Conservation (phyloP, 1,139 yeast species). For the Zygotorulaspora mrakii region DNA sequence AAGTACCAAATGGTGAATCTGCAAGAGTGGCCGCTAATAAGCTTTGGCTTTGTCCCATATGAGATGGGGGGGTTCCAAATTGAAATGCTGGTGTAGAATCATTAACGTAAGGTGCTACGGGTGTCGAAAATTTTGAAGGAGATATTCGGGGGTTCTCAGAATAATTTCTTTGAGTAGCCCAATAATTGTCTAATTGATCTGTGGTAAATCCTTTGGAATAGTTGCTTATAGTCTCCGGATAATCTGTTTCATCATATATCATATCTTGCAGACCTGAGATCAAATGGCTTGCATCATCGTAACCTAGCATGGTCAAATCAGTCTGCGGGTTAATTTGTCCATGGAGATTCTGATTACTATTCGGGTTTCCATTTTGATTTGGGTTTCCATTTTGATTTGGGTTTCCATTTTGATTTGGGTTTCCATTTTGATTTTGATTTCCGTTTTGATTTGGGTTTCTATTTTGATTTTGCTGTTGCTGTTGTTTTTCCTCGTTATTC, state of each 20-base stretch:
- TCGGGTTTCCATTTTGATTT: no score
- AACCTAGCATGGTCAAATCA: no score
- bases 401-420: no score
- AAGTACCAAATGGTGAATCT: conserved; percentile 18
- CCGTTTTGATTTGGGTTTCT: conserved; percentile 3
- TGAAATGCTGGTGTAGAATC: conserved; percentile 3
- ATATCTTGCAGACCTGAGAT: conserved; percentile 35
- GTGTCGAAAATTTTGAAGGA: conserved; percentile 11
- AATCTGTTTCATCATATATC: conserved; percentile 34
- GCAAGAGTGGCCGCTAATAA: conserved; percentile 20
- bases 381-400: no score
- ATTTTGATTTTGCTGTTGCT: conserved; percentile 4
- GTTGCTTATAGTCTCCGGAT: conserved; percentile 31
- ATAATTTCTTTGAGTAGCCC: conserved; percentile 23
- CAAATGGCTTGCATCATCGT: conserved; percentile 33
- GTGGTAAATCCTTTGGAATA: conserved; percentile 34
- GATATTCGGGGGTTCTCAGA: conserved; percentile 4
- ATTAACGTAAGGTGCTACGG: conserved; percentile 6
- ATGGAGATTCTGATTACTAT: no score
- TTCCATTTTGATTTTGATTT: conserved; percentile 1
- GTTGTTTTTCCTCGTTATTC: conserved; percentile 9
- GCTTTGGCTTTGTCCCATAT: conserved; percentile 17
- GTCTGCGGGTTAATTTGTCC: no score
- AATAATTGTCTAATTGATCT: conserved; percentile 35
- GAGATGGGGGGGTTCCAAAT: conserved; percentile 8